These are phyloP conservation scores for Lyophyllum decastes DNA, from an alignment of 768 basidiomycete genomes.

Conservation along the genomic window DNA sequence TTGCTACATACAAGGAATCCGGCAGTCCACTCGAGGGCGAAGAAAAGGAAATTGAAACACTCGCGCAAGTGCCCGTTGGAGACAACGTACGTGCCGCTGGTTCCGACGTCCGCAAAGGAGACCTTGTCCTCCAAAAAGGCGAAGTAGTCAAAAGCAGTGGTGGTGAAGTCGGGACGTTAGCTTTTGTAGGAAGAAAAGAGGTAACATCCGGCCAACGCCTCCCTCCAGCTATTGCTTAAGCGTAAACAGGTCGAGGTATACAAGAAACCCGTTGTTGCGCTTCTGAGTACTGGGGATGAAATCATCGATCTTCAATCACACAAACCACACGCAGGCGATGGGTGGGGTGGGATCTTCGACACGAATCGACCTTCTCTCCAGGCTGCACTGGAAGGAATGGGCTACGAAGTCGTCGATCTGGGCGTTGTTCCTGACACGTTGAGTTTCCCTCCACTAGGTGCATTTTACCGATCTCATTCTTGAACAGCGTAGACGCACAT, in stretches of 20 bases:
- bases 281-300: conserved; percentile 89
- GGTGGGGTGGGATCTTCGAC: conserved; percentile 79
- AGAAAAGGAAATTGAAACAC: conserved; percentile 69
- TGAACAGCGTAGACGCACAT: conserved; percentile 55
- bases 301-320: conserved; percentile 60
- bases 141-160: conserved; percentile 65
- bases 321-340: conserved; percentile 27
- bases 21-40: conserved; percentile 48
- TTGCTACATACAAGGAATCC: conserved; percentile 46
- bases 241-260: conserved; percentile 63
- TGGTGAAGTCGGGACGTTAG: conserved; percentile 82
- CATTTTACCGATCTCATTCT: not conserved
- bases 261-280: conserved; percentile 73
- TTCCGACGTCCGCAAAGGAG: conserved; percentile 71
- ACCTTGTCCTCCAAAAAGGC: conserved; percentile 63
- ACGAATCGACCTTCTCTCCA: conserved; percentile 83
- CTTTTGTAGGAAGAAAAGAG: conserved; percentile 75
- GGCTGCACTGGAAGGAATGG: conserved; percentile 68
- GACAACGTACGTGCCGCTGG: conserved; percentile 79
- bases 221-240: not conserved
- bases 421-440: conserved; percentile 81
- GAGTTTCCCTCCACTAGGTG: conserved; percentile 19
- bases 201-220: conserved; percentile 32
- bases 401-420: conserved; percentile 77
- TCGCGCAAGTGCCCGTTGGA: conserved; percentile 57